Evolutionary conservation across 169 alveolate genomes (phyloP).

Genomic region (Cryptosporidium viatorum): DNA sequence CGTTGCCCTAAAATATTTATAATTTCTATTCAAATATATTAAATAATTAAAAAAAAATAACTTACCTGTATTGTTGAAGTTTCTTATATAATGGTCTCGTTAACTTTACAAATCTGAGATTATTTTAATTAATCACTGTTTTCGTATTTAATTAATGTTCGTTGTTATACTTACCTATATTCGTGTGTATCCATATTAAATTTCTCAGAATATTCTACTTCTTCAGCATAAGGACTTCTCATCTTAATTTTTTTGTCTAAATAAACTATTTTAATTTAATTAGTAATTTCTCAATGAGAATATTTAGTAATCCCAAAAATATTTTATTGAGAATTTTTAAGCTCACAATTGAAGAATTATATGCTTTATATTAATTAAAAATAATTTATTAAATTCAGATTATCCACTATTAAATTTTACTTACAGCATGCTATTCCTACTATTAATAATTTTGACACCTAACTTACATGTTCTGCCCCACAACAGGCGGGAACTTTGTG

Average conservation of each 20-base stretch:
- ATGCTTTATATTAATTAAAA: not conserved
- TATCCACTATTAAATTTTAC: conserved; percentile 1
- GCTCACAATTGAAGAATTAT: not conserved
- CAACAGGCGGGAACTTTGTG: conserved; percentile 8
- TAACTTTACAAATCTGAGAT: conserved; percentile 53
- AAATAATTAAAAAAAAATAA: not conserved
- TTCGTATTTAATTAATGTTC: too few species aligned
- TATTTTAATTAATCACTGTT: not conserved
- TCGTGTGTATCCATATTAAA: conserved; percentile 75
- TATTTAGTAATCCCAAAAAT: not conserved
- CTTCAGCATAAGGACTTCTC: conserved; percentile 76
- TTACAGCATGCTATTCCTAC: not conserved
- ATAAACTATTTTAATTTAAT: not conserved
- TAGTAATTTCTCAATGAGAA: not conserved
- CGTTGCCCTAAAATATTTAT: conserved; percentile 41
- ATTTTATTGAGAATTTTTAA: not conserved
- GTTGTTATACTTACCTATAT: conserved; percentile 32
- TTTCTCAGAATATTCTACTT: conserved; percentile 72
- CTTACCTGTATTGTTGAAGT: conserved; percentile 73
- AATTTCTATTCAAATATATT: not conserved
- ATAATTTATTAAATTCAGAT: not conserved
- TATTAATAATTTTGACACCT: conserved; percentile 7
- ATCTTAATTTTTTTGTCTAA: not conserved
- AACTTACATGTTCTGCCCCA: conserved; percentile 15
- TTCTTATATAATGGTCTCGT: conserved; percentile 67